Evolutionary conservation across 441 rosid genomes (phyloP), one percentile per base, ranked within the genome.

Genomic region (Euphorbia corollata): DNA sequence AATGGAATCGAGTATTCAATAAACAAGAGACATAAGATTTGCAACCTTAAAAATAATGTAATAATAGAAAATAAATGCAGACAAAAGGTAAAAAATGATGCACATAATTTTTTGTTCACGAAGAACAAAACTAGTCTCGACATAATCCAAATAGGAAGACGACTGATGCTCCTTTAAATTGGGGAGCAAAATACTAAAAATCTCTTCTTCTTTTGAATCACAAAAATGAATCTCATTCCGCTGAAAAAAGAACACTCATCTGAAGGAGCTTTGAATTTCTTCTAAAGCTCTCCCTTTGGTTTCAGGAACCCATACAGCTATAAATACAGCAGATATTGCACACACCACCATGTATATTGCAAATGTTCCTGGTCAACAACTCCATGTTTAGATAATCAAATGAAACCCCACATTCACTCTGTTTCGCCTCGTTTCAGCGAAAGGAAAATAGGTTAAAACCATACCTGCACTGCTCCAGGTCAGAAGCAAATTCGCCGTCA

Each of bases 401-500:
- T 20, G 6, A 10, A 13, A 20, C 18, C 57, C 41, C 50, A 27
- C 45, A 22, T 41, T 16, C 2, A 13, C 50, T 36, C 7, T 36
- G 41, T 36, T 36, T 36, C 41, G 9, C 41, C 41, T 5, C 9
- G 41, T 6, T 6, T 51, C 1, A n/a, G 20, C 6, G 20, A 50
- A 50, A 50, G 0, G 19, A 65, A 68, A 50, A 62, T 20, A 55
- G 66, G 54, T 30, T 39, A 50, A 57, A 62, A 19, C 34, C 73
- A 73, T 24, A 89, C 96, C 98, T 83, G 94, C 98, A 39, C 81
- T 63, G 69, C 91, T 94, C 99, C 99, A 94, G 48, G 65, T 74
- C 73, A 94, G 77, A 67, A 91, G 92, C 79, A 94, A 76, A 80
- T 91, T 94, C 47, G 91, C 92, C 69, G 97, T 88, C 92, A 91